Evolutionary conservation across 768 basidiomycete species (phyloP).

Genomic region (Lentinula detonsa): DNA sequence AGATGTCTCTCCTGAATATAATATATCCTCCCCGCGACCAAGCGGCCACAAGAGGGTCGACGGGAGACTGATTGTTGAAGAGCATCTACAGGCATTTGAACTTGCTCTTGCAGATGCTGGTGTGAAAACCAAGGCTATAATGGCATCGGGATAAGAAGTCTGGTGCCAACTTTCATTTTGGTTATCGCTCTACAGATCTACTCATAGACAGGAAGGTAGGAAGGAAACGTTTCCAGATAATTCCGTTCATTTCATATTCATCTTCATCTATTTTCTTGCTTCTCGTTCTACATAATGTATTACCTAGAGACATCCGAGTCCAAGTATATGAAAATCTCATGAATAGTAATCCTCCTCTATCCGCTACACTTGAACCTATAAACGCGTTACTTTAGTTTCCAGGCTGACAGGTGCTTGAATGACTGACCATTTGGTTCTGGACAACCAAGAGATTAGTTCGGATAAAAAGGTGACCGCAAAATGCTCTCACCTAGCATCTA

Average conservation of each 20-base stretch:
- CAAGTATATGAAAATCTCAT: background rate
- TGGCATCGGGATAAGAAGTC: conserved; percentile 51
- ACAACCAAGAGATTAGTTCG: background rate
- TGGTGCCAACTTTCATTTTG: background rate
- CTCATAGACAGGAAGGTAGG: background rate
- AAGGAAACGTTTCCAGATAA: background rate
- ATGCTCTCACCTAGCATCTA: conserved; percentile 53
- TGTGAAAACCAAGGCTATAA: conserved; percentile 73
- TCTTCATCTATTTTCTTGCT: conserved; percentile 10
- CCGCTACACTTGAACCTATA: conserved; percentile 57
- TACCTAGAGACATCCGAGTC: background rate
- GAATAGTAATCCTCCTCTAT: conserved; percentile 15
- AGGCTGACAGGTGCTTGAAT: too few species aligned
- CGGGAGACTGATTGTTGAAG: conserved; percentile 68
- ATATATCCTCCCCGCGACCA: conserved; percentile 10
- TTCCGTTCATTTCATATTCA: conserved; percentile 2
- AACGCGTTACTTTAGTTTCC: background rate
- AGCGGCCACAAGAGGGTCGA: conserved; percentile 44
- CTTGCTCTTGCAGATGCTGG: conserved; percentile 66
- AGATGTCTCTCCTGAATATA: conserved; percentile 18
- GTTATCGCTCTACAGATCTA: background rate
- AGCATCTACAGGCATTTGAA: conserved; percentile 74
- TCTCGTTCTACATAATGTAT: conserved; percentile 12
- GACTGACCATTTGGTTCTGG: conserved; percentile 42
- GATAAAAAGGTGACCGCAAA: background rate